These are phyloP conservation scores for Sporothrix curviconia DNA, from an alignment of 2,329 filamentous ascomycete genomes.

Conservation along the genomic window DNA sequence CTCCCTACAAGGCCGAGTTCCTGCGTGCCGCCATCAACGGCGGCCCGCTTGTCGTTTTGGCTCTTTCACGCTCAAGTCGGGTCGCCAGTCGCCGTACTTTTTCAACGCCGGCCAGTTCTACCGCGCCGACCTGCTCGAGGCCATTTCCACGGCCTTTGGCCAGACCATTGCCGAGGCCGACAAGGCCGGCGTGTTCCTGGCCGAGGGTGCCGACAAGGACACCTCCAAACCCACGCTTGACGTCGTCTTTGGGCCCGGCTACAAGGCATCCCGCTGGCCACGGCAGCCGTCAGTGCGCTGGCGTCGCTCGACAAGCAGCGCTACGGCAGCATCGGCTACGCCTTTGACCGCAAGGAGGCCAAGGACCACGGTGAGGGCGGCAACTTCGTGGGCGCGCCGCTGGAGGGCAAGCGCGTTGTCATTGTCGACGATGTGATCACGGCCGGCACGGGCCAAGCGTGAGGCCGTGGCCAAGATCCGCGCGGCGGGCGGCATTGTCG, in stretches of 20 bases:
- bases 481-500: constrained; percentile 75
- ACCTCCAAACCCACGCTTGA: constrained; percentile 50
- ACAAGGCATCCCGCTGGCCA: constrained; percentile 92
- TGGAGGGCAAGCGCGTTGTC: constrained; percentile 79
- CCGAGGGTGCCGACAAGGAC: not conserved
- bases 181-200: constrained; percentile 13
- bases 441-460: constrained; percentile 84
- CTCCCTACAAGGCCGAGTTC: constrained; percentile 66
- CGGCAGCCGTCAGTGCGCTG: constrained; percentile 49
- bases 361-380: constrained; percentile 96
- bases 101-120: constrained; percentile 95
- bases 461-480: constrained; percentile 88
- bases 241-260: constrained; percentile 86
- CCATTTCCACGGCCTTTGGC: constrained; percentile 78
- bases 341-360: constrained; percentile 92
- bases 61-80: constrained; percentile 84
- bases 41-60: constrained; percentile 73
- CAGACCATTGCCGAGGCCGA: constrained; percentile 41
- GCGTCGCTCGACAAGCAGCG: constrained; percentile 25
- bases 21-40: constrained; percentile 61
- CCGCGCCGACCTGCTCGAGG: constrained; percentile 66
- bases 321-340: constrained; percentile 70
- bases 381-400: constrained; percentile 77
- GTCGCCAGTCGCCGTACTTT: constrained; percentile 89
- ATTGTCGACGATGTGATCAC: constrained; percentile 97